A percentile compares a stretch with the other conserved stretches of the same genome.
These are phyloP conservation scores for Heliamphora ciliata DNA, from an alignment of 179 eudicot genomes.

Conservation along the genomic window DNA sequence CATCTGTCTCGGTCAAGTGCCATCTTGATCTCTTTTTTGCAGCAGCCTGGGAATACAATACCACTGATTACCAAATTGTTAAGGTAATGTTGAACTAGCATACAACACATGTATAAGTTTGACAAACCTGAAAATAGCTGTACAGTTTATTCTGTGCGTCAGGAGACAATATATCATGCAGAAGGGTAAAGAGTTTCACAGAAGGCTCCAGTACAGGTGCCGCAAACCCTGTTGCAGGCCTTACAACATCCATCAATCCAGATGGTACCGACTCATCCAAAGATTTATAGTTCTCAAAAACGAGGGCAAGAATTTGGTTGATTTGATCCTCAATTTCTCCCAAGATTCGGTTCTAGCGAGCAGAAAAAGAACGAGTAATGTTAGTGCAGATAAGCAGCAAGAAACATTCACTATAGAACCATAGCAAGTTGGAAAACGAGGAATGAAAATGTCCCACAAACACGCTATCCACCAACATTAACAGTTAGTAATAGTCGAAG, in stretches of 20 bases:
- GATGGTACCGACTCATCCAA: slow-evolving; percentile 69
- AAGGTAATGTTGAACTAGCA: not conserved
- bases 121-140: slow-evolving; percentile 76
- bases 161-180: slow-evolving; percentile 82
- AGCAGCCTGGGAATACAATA: slow-evolving; percentile 54
- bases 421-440: not conserved
- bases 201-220: slow-evolving; percentile 88
- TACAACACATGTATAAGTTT: not conserved
- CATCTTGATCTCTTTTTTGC: slow-evolving; percentile 89
- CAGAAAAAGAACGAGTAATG: slow-evolving; percentile 14
- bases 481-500: not conserved
- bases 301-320: slow-evolving; percentile 72
- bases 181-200: slow-evolving; percentile 74
- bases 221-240: slow-evolving; percentile 72
- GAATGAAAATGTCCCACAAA: not conserved
- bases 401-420: not conserved
- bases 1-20: slow-evolving; percentile 88
- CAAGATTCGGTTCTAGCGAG: slow-evolving; percentile 67
- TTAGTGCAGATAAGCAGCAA: not conserved
- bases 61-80: slow-evolving; percentile 14
- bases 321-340: slow-evolving; percentile 93
- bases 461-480: not conserved
- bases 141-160: slow-evolving; percentile 82
- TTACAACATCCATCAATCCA: slow-evolving; percentile 64
- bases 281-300: slow-evolving; percentile 85